phyloP scores from a whole-genome alignment of 2,329 filamentous ascomycete genomes.

The Dryadomyces quercus-mongolicae region DNA sequence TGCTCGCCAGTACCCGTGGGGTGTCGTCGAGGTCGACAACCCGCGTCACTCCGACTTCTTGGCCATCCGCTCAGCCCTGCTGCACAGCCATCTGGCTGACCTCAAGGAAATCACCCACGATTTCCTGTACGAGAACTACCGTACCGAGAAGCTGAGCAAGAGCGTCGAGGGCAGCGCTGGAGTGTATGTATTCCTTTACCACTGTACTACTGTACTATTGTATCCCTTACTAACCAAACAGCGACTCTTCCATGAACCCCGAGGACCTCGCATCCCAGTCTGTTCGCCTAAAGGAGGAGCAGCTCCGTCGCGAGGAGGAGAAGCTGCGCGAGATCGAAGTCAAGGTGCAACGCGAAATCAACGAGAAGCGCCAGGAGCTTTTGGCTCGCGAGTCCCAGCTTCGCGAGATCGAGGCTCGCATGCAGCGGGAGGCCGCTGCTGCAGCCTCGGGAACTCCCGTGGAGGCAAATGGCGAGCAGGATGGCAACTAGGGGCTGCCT shows the following conservation, averaged over 20 bases:
- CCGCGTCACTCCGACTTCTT: conserved; percentile 97
- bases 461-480: conserved; percentile 44
- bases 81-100: conserved; percentile 96
- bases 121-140: conserved; percentile 99
- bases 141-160: conserved; percentile 99
- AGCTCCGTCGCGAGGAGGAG: conserved; percentile 97
- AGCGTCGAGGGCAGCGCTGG: conserved; percentile 84
- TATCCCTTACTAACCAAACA: conserved; percentile 17
- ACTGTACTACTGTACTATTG: conserved; percentile 4
- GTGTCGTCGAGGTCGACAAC: conserved; percentile 97
- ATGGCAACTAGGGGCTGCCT: conserved; percentile 30
- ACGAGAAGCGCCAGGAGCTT: conserved; percentile 98
- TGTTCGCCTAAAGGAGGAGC: conserved; percentile 98
- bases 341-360: conserved; percentile 99
- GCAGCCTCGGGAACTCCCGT: conserved; percentile 20
- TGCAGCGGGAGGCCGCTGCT: conserved; percentile 67
- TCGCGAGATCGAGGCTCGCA: conserved; percentile 95
- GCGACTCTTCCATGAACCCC: conserved; percentile 89
- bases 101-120: conserved; percentile 99
- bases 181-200: conserved; percentile 52
- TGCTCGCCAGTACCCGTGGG: conserved; percentile 97
- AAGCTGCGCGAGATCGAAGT: conserved; percentile 98
- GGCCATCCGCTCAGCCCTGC: conserved; percentile 86
- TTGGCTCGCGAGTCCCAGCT: conserved; percentile 95
- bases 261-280: conserved; percentile 95